Base-by-base conservation (phyloP, 352 stramenopile genomes). In the Phytophthora foliorum region DNA sequence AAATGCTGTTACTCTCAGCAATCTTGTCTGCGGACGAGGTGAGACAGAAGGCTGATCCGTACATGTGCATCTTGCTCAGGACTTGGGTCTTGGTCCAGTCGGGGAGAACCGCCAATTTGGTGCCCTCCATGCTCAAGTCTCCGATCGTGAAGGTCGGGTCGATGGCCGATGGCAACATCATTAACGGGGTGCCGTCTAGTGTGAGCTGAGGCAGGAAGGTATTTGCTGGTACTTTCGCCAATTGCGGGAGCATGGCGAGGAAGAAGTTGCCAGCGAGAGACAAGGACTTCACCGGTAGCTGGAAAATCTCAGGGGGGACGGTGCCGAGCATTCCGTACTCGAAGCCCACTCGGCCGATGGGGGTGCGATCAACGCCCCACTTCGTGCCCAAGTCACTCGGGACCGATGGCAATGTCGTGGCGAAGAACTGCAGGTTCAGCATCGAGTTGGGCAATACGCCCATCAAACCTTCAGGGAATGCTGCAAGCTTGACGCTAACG, bases 371-470 rank as follows among this genome's bases (percentile, higher is more conserved):
- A 1, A 58, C 38, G 11, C 66, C 66, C 66, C 66, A 74, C n/a
- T 61, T 69, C 11, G 34, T 53, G 24, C 52, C 66, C 22, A 70
- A 32, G 25, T 69, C 48, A 44, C 39, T 74, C 0, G 66, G 66
- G 0, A 74, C n/a, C 7, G 46, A 46, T 9, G 53, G 52, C 34
- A 74, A 19, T 1, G 45, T 57, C 17, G 66, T 74, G 4, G 29
- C 59, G n/a, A 74, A 69, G 48, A 74, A 69, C 14, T 74, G 52
- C 6, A 74, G 51, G 25, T 74, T 74, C 0, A 58, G 4, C 39
- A 69, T 25, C 17, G 51, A 45, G 19, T 64, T 19, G 6, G 66
- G 66, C 13, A 74, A 32, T 3, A 24, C 34, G 5, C 48, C 44
- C 59, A 65, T 64, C 25, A 74, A 56, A 29, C 66, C 66, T 17